These are phyloP conservation scores for Vicia villosa DNA, from an alignment of 306 rosid species.

Conservation along the genomic window DNA sequence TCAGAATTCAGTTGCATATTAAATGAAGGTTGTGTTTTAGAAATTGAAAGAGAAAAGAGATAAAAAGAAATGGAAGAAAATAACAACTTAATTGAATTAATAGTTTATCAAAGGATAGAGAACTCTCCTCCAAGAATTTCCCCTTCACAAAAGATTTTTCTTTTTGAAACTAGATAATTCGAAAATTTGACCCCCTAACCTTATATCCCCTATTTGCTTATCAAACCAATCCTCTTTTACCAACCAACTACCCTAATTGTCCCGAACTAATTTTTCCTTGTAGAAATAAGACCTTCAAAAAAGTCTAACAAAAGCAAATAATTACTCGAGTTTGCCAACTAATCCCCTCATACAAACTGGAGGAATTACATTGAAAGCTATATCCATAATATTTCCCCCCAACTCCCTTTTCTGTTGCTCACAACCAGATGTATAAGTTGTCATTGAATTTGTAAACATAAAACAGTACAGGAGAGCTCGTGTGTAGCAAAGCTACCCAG, in stretches of 20 bases:
- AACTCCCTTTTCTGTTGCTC: background rate
- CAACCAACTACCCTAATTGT: background rate
- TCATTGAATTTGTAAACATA: background rate
- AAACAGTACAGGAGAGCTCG: background rate
- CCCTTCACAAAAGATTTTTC: background rate
- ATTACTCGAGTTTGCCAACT: background rate
- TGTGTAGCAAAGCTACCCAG: background rate
- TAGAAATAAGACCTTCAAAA: background rate
- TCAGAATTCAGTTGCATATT: background rate
- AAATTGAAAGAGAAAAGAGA: background rate
- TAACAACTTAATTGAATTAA: conserved; percentile 6
- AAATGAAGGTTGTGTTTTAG: background rate
- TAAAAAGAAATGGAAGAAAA: background rate
- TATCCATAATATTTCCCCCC: background rate
- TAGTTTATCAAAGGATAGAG: background rate
- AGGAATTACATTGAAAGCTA: background rate
- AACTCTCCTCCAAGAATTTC: conserved; percentile 2
- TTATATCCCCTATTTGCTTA: background rate
- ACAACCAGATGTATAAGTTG: background rate
- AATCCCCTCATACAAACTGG: background rate
- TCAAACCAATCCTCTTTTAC: conserved; percentile 6
- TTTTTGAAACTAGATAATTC: background rate
- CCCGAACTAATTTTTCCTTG: background rate
- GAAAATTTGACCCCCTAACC: background rate
- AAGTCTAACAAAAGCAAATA: background rate